phyloP scores from a whole-genome alignment of 257 asterid species.

The Vinca minor region DNA sequence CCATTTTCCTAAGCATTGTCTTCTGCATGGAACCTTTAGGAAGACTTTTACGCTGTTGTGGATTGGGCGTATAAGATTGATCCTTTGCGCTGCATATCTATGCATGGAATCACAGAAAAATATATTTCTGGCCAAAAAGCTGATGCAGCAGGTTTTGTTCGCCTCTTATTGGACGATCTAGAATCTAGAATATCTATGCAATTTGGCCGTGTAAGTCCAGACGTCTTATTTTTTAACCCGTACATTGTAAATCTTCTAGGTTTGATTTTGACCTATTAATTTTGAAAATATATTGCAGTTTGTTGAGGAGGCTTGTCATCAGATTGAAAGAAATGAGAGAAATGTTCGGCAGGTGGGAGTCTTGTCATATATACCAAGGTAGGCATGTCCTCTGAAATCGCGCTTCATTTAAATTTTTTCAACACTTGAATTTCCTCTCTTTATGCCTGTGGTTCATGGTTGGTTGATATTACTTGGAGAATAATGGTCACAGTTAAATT shows the following conservation, averaged over 20 bases:
- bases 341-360: constrained; percentile 80
- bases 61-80: constrained; percentile 98
- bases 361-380: constrained; percentile 84
- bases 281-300: constrained; percentile 39
- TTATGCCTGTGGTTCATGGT: not conserved
- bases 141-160: constrained; percentile 91
- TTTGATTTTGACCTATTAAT: constrained; percentile 20
- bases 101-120: constrained; percentile 93
- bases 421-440: not conserved
- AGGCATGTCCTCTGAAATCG: constrained; percentile 21
- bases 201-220: constrained; percentile 69
- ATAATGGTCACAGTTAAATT: not conserved
- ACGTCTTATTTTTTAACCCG: not conserved
- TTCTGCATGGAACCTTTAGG: constrained; percentile 36
- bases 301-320: constrained; percentile 96
- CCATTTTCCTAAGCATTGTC: constrained; percentile 3
- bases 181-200: constrained; percentile 69
- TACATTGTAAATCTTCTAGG: not conserved
- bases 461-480: not conserved
- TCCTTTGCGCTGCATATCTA: constrained; percentile 91
- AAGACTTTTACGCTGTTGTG: constrained; percentile 87
- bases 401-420: constrained; percentile 1
- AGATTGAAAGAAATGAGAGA: constrained; percentile 78
- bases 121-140: constrained; percentile 88
- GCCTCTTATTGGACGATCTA: constrained; percentile 84